These are phyloP conservation scores for Epichloe scottii DNA, from an alignment of 2,329 filamentous ascomycete genomes.

Conservation along the genomic window DNA sequence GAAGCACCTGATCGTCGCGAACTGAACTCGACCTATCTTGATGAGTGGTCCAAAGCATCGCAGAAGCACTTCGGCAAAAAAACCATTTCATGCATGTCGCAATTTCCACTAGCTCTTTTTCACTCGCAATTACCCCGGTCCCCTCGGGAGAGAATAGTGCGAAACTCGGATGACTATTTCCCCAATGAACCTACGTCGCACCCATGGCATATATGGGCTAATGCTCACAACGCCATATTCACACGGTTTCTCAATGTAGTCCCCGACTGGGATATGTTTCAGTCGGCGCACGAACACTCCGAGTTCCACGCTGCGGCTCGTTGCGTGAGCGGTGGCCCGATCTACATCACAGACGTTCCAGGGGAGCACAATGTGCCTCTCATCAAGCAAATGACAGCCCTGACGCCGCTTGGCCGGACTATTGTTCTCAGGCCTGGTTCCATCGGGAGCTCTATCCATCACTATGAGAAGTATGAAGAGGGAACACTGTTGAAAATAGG, in stretches of 20 bases:
- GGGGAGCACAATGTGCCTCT: slow-evolving; percentile 66
- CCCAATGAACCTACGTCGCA: slow-evolving; percentile 70
- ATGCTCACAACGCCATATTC: slow-evolving; percentile 77
- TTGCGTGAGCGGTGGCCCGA: slow-evolving; percentile 79
- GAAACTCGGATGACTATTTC: slow-evolving; percentile 90
- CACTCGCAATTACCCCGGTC: slow-evolving; percentile 69
- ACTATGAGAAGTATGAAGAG: slow-evolving; percentile 67
- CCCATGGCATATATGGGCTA: slow-evolving; percentile 90
- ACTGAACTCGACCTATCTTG: slow-evolving; percentile 65
- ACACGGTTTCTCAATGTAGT: slow-evolving; percentile 76
- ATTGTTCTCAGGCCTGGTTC: slow-evolving; percentile 70
- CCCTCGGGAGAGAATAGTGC: slow-evolving; percentile 58
- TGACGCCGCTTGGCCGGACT: slow-evolving; percentile 57
- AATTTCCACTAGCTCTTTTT: slow-evolving; percentile 76
- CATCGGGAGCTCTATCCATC: slow-evolving; percentile 57
- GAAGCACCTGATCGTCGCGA: slow-evolving; percentile 56
- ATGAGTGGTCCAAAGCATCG: slow-evolving; percentile 71
- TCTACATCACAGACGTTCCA: slow-evolving; percentile 87
- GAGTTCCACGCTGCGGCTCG: slow-evolving; percentile 82
- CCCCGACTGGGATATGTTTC: slow-evolving; percentile 71
- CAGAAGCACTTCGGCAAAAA: slow-evolving; percentile 66
- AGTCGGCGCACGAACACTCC: slow-evolving; percentile 54
- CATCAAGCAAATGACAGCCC: slow-evolving; percentile 69
- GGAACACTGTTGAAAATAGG: slow-evolving; percentile 62
- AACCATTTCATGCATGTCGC: slow-evolving; percentile 90